Evolutionary conservation across 2,329 filamentous ascomycete genomes (phyloP).

Genomic region (Raffaelea arxii): DNA sequence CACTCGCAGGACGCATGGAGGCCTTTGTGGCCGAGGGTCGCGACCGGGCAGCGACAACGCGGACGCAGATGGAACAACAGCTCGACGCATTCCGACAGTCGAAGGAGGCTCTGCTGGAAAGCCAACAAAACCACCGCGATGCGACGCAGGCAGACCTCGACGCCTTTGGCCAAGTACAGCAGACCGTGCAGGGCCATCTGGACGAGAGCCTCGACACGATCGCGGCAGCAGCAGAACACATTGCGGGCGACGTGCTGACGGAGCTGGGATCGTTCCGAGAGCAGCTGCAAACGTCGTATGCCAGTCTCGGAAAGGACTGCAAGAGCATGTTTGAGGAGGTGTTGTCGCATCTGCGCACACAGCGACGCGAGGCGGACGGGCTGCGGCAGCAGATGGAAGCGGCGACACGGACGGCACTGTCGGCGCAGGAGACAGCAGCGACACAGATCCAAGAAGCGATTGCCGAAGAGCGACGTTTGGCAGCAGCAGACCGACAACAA

Average conservation of each 20-base stretch:
- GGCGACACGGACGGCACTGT: conserved; percentile 58
- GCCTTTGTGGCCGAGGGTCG: conserved; percentile 69
- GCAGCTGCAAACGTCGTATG: conserved; percentile 70
- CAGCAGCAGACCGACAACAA: conserved; percentile 62
- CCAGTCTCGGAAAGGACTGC: conserved; percentile 73
- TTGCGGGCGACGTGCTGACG: conserved; percentile 78
- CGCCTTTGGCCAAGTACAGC: conserved; percentile 81
- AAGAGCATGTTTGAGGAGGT: conserved; percentile 77
- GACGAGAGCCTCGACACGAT: conserved; percentile 77
- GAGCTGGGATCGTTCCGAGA: conserved; percentile 75
- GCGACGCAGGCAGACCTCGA: conserved; percentile 87
- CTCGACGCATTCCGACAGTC: conserved; percentile 57
- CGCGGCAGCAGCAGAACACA: conserved; percentile 74
- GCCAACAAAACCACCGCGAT: conserved; percentile 61
- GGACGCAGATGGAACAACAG: conserved; percentile 61
- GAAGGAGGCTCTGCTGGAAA: conserved; percentile 56
- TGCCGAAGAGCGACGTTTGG: conserved; percentile 64
- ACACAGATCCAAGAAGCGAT: conserved; percentile 58
- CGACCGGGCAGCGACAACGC: conserved; percentile 58
- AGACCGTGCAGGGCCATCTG: conserved; percentile 79
- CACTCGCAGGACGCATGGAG: conserved; percentile 63
- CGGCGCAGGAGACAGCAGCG: conserved; percentile 59
- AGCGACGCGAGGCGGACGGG: conserved; percentile 65
- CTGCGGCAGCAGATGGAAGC: conserved; percentile 62
- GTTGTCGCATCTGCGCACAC: conserved; percentile 61